Evolutionary conservation across 169 alveolate genomes (phyloP).

Genomic region (Theileria orientalis): DNA sequence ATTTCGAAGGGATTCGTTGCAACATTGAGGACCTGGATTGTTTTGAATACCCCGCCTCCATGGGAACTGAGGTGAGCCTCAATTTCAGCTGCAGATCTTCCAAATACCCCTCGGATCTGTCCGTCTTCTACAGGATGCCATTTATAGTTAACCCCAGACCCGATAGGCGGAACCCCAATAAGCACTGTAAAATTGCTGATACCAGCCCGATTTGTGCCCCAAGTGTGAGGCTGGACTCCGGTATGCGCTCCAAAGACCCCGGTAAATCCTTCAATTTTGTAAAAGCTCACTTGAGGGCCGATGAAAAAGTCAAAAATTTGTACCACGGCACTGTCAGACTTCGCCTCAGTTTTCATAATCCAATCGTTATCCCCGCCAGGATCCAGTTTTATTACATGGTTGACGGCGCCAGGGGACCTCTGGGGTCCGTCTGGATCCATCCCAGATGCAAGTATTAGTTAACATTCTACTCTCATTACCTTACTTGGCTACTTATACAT

Average conservation of each 20-base stretch:
- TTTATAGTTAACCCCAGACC: not conserved
- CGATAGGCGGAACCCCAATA: not conserved
- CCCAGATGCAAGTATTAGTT: not conserved
- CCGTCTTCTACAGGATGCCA: not conserved
- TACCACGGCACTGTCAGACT: not conserved
- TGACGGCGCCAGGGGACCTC: not conserved
- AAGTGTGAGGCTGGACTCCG: no score
- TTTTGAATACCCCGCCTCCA: slow-evolving; percentile 25
- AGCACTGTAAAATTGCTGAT: not conserved
- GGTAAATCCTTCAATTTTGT: no score
- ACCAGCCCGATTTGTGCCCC: not conserved
- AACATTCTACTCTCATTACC: no score
- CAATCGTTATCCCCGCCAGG: not conserved
- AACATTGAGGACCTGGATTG: slow-evolving; percentile 27
- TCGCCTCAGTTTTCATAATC: not conserved
- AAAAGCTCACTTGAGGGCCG: not conserved
- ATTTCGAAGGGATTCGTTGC: not conserved
- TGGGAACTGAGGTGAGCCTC: slow-evolving; percentile 11
- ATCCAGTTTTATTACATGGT: not conserved
- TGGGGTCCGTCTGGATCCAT: slow-evolving; percentile 11
- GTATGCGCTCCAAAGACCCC: no score
- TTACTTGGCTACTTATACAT: no score
- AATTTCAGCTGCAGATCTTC: not conserved
- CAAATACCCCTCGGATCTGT: not conserved
- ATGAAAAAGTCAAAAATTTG: not conserved